These are phyloP conservation scores for Saccharomycopsis hybrid DNA, from an alignment of 1,139 yeast genomes.

Conservation along the genomic window DNA sequence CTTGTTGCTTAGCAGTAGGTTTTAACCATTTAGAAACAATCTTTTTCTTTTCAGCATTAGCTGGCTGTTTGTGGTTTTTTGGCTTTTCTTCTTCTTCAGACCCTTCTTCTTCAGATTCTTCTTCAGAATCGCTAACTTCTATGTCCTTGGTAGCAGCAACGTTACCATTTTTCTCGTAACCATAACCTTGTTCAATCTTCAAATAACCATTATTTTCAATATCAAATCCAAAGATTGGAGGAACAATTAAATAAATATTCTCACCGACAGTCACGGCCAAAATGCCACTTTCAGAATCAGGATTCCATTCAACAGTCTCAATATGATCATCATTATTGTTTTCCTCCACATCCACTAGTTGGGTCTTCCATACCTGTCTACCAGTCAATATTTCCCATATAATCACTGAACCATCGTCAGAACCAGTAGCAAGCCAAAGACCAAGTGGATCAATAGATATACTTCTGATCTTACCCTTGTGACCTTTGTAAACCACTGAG, in stretches of 20 bases:
- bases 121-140: slow-evolving; percentile 38
- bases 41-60: slow-evolving; percentile 39
- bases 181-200: slow-evolving; percentile 86
- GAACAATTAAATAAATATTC: slow-evolving; percentile 67
- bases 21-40: slow-evolving; percentile 80
- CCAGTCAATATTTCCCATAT: slow-evolving; percentile 96
- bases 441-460: slow-evolving; percentile 86
- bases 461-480: slow-evolving; percentile 73
- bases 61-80: slow-evolving; percentile 4
- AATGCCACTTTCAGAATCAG: slow-evolving; percentile 63
- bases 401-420: slow-evolving; percentile 94
- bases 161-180: slow-evolving; percentile 71
- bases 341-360: slow-evolving; percentile 35
- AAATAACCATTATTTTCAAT: slow-evolving; percentile 76
- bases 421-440: slow-evolving; percentile 93
- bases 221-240: slow-evolving; percentile 87
- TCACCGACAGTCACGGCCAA: slow-evolving; percentile 86
- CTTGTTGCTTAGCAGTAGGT: slow-evolving; percentile 57
- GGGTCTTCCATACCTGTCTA: slow-evolving; percentile 73
- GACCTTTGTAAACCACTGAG: slow-evolving; percentile 81
- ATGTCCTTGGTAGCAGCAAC: slow-evolving; percentile 34
- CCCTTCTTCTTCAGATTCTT: slow-evolving; percentile 32
- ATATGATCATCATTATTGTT: slow-evolving; percentile 60
- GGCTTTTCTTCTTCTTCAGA: slow-evolving; percentile 29
- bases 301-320: slow-evolving; percentile 88